Evolutionary conservation across 345 rosid species (phyloP).

Genomic region (Citrus inodora): DNA sequence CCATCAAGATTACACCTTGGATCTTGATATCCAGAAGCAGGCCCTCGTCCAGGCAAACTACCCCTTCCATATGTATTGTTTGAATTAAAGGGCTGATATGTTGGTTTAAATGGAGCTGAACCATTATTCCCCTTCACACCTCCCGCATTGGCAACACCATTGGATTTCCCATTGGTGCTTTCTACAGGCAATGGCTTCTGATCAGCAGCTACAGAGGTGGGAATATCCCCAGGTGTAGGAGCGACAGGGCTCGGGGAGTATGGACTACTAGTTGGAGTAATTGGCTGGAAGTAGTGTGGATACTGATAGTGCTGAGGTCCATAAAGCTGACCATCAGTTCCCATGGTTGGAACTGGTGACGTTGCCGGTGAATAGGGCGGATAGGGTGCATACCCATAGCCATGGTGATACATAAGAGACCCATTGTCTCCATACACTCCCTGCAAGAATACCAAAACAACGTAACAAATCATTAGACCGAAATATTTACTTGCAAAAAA

Average conservation of each 20-base stretch:
- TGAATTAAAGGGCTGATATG: conserved; percentile 41
- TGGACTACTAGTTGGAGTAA: conserved; percentile 47
- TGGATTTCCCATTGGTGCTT: conserved; percentile 47
- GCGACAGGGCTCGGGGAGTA: conserved; percentile 47
- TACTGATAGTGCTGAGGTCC: conserved; percentile 93
- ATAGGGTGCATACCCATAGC: conserved; percentile 66
- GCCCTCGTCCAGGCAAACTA: conserved; percentile 41
- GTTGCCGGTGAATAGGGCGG: conserved; percentile 84
- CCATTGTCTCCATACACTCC: conserved; percentile 81
- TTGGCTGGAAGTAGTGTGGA: conserved; percentile 70
- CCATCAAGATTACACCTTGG: conserved; percentile 56
- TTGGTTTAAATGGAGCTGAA: conserved; percentile 49
- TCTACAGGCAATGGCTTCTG: conserved; percentile 60
- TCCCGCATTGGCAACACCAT: conserved; percentile 33
- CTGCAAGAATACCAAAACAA: conserved; percentile 24
- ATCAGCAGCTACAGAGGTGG: conserved; percentile 50
- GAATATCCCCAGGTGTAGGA: conserved; percentile 50
- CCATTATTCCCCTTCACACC: conserved; percentile 55
- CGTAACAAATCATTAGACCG: not conserved
- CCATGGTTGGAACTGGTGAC: conserved; percentile 75
- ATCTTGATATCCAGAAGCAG: conserved; percentile 65
- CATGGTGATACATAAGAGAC: conserved; percentile 65
- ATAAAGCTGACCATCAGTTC: conserved; percentile 76
- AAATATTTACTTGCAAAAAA: not conserved
- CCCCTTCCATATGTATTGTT: conserved; percentile 60